phyloP scores from a whole-genome alignment of 352 stramenopile species.

The Peronosclerospora sorghi region DNA sequence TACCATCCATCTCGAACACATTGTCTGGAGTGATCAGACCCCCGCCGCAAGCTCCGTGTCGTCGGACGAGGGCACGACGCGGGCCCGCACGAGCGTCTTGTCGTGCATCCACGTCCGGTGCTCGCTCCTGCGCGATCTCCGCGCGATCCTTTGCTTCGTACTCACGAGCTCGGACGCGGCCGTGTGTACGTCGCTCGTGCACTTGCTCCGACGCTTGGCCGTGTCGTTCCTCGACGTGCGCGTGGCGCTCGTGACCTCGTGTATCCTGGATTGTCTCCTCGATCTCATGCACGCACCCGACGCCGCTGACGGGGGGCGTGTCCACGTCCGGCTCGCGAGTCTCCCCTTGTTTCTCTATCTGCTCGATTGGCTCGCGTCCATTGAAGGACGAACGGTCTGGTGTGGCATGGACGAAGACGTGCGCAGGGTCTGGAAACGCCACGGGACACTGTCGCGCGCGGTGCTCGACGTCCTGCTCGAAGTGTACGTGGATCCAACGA shows the following conservation, averaged over 20 bases:
- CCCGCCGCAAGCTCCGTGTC: no score
- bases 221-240: slow-evolving; percentile 66
- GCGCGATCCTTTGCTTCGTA: slow-evolving; percentile 50
- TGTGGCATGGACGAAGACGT: slow-evolving; percentile 76
- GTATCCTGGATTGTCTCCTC: slow-evolving; percentile 60
- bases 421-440: slow-evolving; percentile 54
- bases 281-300: slow-evolving; percentile 34
- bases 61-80: slow-evolving; percentile 17
- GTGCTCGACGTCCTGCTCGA: slow-evolving; percentile 82
- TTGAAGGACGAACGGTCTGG: slow-evolving; percentile 75
- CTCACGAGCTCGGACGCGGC: slow-evolving; percentile 40
- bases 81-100: slow-evolving; percentile 21
- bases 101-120: slow-evolving; percentile 55
- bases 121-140: slow-evolving; percentile 55
- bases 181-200: slow-evolving; percentile 40
- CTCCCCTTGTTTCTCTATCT: slow-evolving; percentile 63
- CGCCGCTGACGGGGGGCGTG: slow-evolving; percentile 2
- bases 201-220: slow-evolving; percentile 42
- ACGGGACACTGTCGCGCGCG: slow-evolving; percentile 50
- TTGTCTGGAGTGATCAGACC: slow-evolving; percentile 79
- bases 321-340: slow-evolving; percentile 41
- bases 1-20: slow-evolving; percentile 64
- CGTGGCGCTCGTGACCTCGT: slow-evolving; percentile 67
- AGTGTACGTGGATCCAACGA: slow-evolving; percentile 66
- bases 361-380: slow-evolving; percentile 69